Percentiles rank a stretch among this genome's conserved stretches.
phyloP scores from a whole-genome alignment of 139 green algal species.

The Volvox africanus region DNA sequence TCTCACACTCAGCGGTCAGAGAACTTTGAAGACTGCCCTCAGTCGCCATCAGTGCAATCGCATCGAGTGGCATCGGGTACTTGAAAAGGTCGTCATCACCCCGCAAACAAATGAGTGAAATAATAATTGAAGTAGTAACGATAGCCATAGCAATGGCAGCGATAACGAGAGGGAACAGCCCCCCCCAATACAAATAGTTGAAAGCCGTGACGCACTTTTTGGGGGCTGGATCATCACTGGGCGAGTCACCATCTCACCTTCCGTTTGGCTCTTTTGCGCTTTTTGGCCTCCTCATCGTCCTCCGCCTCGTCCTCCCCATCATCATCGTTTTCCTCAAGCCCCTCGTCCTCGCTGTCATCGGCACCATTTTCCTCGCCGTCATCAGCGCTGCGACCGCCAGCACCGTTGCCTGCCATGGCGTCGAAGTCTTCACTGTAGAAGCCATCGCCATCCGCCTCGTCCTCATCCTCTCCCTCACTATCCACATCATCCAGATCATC shows the following conservation, averaged over 20 bases:
- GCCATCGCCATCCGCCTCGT: slow-evolving; percentile 17
- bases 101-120: no score
- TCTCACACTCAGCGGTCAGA: slow-evolving; percentile 46
- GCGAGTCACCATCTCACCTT: slow-evolving; percentile 11
- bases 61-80: not conserved
- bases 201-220: no score
- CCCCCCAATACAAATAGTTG: no score
- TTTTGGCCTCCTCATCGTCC: not conserved
- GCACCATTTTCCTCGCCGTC: slow-evolving; percentile 9
- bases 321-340: not conserved
- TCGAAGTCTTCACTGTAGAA: slow-evolving; percentile 52
- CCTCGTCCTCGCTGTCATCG: not conserved
- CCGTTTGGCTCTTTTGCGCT: not conserved
- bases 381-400: not conserved
- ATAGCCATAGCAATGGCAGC: no score
- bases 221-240: no score
- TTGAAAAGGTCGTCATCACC: slow-evolving; percentile 18
- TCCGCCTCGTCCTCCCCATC: not conserved
- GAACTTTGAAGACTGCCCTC: slow-evolving; percentile 50
- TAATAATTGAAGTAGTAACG: no score
- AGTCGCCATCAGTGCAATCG: not conserved
- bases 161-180: no score
- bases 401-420: not conserved
- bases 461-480: slow-evolving; percentile 2
- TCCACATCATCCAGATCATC: slow-evolving; percentile 5